Conservation (phyloP, 129 eudicot genomes). For the Pulicaria dysenterica region DNA sequence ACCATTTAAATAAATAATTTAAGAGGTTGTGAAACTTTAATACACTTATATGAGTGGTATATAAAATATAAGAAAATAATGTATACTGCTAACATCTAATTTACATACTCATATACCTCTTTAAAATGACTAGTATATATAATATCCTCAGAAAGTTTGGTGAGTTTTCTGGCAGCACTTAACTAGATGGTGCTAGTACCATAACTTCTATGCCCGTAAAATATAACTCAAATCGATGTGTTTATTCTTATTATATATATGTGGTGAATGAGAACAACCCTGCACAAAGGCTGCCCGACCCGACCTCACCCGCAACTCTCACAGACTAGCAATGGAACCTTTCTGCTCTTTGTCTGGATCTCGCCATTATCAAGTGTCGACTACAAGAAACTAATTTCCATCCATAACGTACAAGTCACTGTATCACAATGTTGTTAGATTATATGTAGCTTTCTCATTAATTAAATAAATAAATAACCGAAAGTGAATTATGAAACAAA, state of each 20-base stretch:
- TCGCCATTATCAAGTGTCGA: background rate
- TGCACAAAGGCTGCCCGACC: background rate
- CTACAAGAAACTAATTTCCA: background rate
- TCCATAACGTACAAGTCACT: background rate
- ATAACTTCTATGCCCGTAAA: too few species aligned
- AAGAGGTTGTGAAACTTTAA: too few species aligned
- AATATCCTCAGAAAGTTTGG: too few species aligned
- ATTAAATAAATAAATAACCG: constrained; percentile 1
- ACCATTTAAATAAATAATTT: too few species aligned
- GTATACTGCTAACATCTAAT: too few species aligned
- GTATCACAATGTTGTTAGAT: background rate
- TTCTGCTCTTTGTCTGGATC: background rate
- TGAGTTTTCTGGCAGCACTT: too few species aligned
- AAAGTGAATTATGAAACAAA: background rate
- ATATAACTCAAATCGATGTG: background rate
- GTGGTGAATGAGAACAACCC: background rate
- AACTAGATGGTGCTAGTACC: too few species aligned
- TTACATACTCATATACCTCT: too few species aligned
- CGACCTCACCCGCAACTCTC: background rate
- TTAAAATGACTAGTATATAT: too few species aligned
- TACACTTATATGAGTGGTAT: too few species aligned
- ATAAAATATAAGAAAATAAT: too few species aligned
- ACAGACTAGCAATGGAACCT: constrained; percentile 6
- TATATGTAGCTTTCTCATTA: background rate
- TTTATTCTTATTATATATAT: background rate